A percentile compares a stretch with the other conserved stretches of the same genome.
phyloP scores from a whole-genome alignment of 2,329 filamentous ascomycete species.

The Xylaria sp. region DNA sequence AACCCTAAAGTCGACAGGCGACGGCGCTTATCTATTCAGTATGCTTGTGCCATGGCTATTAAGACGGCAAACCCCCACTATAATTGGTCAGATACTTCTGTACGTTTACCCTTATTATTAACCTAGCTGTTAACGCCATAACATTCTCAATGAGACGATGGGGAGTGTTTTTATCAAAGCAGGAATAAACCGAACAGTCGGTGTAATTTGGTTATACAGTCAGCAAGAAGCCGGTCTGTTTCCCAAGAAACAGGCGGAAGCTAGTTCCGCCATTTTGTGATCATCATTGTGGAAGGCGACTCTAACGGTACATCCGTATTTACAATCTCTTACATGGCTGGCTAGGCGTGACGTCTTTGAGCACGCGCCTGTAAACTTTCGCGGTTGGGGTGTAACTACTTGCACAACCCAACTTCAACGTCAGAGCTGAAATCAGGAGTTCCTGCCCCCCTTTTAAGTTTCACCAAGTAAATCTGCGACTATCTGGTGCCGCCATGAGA shows the following conservation, averaged over 20 bases:
- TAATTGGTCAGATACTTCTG: neutral
- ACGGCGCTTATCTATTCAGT: neutral
- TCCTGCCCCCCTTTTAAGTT: neutral
- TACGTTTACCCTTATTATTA: too few relatives aligned
- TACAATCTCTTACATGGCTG: neutral
- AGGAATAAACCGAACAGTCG: neutral
- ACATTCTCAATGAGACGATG: neutral
- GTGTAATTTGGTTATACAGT: neutral
- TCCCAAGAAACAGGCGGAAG: neutral
- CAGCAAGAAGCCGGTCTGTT: neutral
- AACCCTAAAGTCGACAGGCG: neutral
- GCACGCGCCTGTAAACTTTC: neutral
- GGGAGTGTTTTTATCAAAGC: neutral
- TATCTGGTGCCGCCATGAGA: neutral
- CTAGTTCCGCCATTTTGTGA: neutral
- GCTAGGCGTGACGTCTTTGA: neutral
- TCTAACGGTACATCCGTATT: neutral
- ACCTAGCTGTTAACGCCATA: neutral
- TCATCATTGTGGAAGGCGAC: neutral
- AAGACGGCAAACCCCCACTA: neutral
- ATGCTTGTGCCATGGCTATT: neutral
- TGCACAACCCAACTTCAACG: neutral
- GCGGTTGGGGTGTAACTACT: neutral
- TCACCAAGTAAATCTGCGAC: neutral
- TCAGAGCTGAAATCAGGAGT: neutral